phyloP scores from a whole-genome alignment of 2,329 filamentous ascomycete genomes.

The Hypoxylon sp. region DNA sequence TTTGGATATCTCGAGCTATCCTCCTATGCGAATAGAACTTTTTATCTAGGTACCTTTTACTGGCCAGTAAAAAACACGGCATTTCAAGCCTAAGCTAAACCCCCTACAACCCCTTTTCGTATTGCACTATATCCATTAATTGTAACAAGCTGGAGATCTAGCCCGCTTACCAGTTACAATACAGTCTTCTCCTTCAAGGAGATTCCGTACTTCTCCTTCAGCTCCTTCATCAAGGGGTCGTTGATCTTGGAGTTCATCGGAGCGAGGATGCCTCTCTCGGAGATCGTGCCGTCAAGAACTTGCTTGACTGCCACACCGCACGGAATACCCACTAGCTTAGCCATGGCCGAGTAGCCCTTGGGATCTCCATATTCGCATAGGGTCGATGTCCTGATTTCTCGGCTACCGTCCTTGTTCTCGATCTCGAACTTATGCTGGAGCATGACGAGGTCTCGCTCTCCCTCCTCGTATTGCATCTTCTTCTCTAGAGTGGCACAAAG shows the following conservation, averaged over 20 bases:
- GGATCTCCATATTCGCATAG: slow-evolving; percentile 86
- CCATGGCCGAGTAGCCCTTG: slow-evolving; percentile 85
- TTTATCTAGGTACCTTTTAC: slow-evolving; percentile 14
- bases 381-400: slow-evolving; percentile 83
- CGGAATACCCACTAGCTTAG: slow-evolving; percentile 83
- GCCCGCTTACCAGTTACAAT: slow-evolving; percentile 12
- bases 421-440: slow-evolving; percentile 88
- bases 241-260: slow-evolving; percentile 80
- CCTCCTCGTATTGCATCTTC: slow-evolving; percentile 90
- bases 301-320: slow-evolving; percentile 78
- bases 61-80: slow-evolving; percentile 2
- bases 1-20: slow-evolving; percentile 11
- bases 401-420: slow-evolving; percentile 82
- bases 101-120: background rate
- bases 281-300: slow-evolving; percentile 82
- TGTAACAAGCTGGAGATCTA: background rate
- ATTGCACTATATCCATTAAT: background rate
- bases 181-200: slow-evolving; percentile 51
- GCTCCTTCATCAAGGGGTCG: slow-evolving; percentile 71
- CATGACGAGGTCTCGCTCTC: slow-evolving; percentile 87
- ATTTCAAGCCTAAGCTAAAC: slow-evolving; percentile 4
- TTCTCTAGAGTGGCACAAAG: slow-evolving; percentile 88
- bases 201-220: slow-evolving; percentile 76
- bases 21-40: background rate
- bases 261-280: slow-evolving; percentile 80